Evolutionary conservation across 2,329 filamentous ascomycete genomes (phyloP).

Genomic region (Fusarium tjaetaba): DNA sequence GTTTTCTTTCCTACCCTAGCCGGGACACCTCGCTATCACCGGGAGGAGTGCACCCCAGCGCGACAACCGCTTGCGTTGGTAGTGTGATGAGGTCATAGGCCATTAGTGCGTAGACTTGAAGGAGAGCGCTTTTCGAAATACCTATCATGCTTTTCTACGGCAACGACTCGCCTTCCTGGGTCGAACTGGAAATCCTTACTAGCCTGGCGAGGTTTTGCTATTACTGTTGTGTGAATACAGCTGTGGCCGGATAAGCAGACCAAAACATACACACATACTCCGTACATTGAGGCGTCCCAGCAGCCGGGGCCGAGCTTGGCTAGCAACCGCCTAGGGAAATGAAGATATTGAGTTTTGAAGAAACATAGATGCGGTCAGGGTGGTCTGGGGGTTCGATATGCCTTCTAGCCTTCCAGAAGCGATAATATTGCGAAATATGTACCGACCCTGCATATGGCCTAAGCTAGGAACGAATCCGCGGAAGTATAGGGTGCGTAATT

Average conservation of each 20-base stretch:
- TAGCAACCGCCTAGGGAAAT: neutral
- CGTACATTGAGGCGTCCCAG: neutral
- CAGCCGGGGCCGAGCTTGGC: slow-evolving; percentile 6
- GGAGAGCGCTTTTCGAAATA: neutral
- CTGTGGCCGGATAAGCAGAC: neutral
- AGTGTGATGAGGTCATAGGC: slow-evolving; percentile 43
- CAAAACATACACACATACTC: neutral
- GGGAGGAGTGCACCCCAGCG: slow-evolving; percentile 14
- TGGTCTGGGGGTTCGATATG: neutral
- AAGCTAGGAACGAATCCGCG: slow-evolving; percentile 27
- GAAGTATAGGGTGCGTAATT: slow-evolving; percentile 36
- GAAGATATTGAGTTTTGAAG: neutral
- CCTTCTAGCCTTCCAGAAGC: slow-evolving; percentile 34
- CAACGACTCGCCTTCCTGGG: neutral
- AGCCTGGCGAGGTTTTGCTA: neutral
- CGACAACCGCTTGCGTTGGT: slow-evolving; percentile 26
- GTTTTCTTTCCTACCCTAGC: no score
- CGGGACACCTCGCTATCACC: slow-evolving; percentile 27
- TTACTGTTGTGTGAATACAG: neutral
- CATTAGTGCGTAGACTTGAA: neutral
- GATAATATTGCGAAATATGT: neutral
- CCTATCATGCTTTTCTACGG: slow-evolving; percentile 5
- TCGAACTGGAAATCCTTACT: neutral
- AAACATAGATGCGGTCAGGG: neutral
- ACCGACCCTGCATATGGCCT: slow-evolving; percentile 10